Percentiles rank a stretch among this genome's conserved stretches.
phyloP scores from a whole-genome alignment of 2,329 filamentous ascomycete genomes.

The Epichloe gansuensis region DNA sequence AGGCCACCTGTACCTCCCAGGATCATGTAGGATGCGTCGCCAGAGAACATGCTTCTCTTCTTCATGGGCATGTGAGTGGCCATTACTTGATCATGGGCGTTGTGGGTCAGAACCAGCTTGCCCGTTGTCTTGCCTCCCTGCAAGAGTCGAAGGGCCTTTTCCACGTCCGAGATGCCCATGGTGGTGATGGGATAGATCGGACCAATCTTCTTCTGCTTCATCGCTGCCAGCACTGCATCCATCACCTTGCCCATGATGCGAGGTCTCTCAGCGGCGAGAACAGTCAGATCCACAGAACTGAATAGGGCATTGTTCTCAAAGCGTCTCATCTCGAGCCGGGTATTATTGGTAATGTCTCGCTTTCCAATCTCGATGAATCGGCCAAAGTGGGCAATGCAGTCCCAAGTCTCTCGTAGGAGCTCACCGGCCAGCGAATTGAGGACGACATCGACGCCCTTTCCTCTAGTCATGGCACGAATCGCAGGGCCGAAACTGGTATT shows the following conservation, averaged over 20 bases:
- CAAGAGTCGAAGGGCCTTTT: constrained; percentile 23
- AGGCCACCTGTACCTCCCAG: constrained; percentile 40
- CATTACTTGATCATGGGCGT: constrained; percentile 11
- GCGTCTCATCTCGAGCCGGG: constrained; percentile 34
- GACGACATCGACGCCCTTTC: constrained; percentile 54
- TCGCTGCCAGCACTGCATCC: constrained; percentile 3
- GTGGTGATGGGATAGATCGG: constrained; percentile 23
- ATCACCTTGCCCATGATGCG: constrained; percentile 25
- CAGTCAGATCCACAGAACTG: constrained; percentile 31
- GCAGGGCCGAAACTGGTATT: constrained; percentile 14
- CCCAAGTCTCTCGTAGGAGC: constrained; percentile 27
- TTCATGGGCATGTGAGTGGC: constrained; percentile 11
- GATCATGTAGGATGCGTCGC: constrained; percentile 35
- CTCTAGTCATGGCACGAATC: constrained; percentile 18
- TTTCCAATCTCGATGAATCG: constrained; percentile 32
- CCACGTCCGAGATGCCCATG: constrained; percentile 26
- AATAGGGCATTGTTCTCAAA: constrained; percentile 34
- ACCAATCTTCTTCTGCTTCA: constrained; percentile 21
- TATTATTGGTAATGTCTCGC: constrained; percentile 24
- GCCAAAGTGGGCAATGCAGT: constrained; percentile 29
- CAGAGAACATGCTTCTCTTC: constrained; percentile 19
- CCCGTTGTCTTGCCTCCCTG: constrained; percentile 23
- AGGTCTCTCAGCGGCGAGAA: constrained; percentile 29
- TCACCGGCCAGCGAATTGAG: constrained; percentile 31
- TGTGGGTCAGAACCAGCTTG: constrained; percentile 30